Base-by-base conservation (phyloP, 2,329 filamentous ascomycete species). In the Fusarium floridanum region DNA sequence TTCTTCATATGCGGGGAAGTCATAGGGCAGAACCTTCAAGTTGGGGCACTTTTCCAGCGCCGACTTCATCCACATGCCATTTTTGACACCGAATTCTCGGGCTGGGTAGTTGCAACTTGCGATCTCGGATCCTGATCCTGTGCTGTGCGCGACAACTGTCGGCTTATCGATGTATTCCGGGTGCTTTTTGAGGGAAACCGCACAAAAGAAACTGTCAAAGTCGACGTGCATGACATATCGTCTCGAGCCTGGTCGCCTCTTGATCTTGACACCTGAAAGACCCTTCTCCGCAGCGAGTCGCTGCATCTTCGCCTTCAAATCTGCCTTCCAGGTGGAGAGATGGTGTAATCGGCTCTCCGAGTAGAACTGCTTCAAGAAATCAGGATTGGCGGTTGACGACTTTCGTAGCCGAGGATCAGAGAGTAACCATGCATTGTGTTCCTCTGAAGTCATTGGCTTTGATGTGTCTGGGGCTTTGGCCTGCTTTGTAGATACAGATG, bases 21-120 rank as follows among this genome's bases (percentile, higher is more conserved):
- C 95, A 78, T 99, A 99, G 0, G 95, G 94, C n/a, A 99, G 81
- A 2, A 98, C 92, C 76, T 97, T 95, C 20, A 99, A 86, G 24
- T 95, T 91, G 1, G 96, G 92, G 79, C 95, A 99, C 20, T 97
- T 82, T 75, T 97, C 92, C 68, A 93, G 87, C 0, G 97, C 97
- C 37, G 89, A 88, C 81, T 96, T 97, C 96, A 99, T 98, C 97
- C 97, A 99, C 97, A 98, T 99, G 41, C 97, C 97, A 77, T 99
- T 99, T 80, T 95, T 98, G 64, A 99, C 88, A 1, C 96, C 96
- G 77, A 92, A 97, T 36, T 90, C 88, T 41, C 97, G 91, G 8
- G 97, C 97, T 22, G 93, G 91, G 80, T 99, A 99, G 79, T 99
- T 99, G 84, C 97, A 99, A 74, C 95, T 98, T 24, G 97, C 97